phyloP scores from a whole-genome alignment of 179 eudicot species.

The Patellifolia procumbens region DNA sequence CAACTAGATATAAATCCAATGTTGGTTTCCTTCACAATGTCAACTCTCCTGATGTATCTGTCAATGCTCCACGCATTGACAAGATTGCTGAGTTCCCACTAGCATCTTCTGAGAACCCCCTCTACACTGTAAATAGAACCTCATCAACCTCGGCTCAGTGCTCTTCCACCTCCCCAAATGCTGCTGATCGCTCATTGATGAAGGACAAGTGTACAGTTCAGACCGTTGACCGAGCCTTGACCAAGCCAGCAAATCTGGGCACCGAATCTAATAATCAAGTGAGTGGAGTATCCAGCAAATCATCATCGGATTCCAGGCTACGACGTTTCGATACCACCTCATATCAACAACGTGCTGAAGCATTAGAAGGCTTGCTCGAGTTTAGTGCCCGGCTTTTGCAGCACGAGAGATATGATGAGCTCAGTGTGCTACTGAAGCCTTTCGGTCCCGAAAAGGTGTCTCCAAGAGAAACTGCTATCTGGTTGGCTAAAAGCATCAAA shows the following conservation, averaged over 20 bases:
- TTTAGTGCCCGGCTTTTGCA: constrained; percentile 84
- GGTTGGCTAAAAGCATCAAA: constrained; percentile 96
- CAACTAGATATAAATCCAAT: constrained; percentile 44
- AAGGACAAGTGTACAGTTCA: constrained; percentile 85
- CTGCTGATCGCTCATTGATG: constrained; percentile 53
- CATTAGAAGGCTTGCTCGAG: constrained; percentile 89
- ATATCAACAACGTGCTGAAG: constrained; percentile 88
- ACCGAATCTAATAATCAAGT: constrained; percentile 49
- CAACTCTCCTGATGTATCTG: constrained; percentile 78
- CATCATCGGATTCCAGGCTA: constrained; percentile 66
- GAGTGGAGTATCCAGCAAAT: constrained; percentile 51
- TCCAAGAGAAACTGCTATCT: constrained; percentile 92
- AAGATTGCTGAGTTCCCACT: constrained; percentile 75
- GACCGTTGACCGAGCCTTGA: constrained; percentile 33
- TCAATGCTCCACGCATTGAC: constrained; percentile 84
- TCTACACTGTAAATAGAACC: constrained; percentile 36
- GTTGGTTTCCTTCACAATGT: constrained; percentile 42
- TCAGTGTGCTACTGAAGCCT: constrained; percentile 75
- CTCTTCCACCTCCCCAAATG: constrained; percentile 51
- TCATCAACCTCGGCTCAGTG: constrained; percentile 69
- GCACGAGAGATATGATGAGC: constrained; percentile 82
- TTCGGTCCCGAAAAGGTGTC: constrained; percentile 96
- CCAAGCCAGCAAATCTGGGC: constrained; percentile 37
- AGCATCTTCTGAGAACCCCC: constrained; percentile 59
- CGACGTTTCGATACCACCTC: constrained; percentile 83